These are phyloP conservation scores for Populus hybrid DNA, from an alignment of 441 rosid genomes.

Conservation along the genomic window DNA sequence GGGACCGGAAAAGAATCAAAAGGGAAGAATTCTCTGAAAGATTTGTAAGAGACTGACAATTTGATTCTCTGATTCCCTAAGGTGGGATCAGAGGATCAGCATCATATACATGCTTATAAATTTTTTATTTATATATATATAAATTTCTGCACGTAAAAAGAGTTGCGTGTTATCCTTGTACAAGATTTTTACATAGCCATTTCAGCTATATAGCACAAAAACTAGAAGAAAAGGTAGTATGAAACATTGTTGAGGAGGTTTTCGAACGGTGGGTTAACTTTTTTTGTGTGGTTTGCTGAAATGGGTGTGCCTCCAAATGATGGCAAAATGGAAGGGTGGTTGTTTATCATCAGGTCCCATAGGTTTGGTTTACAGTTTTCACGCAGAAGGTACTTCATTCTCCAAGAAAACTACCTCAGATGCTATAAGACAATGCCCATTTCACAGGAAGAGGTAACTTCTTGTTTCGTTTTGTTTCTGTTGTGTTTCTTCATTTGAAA, in stretches of 20 bases:
- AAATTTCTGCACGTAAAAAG: not conserved
- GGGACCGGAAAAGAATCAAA: constrained; percentile 4
- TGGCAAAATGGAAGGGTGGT: constrained; percentile 86
- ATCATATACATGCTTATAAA: no score
- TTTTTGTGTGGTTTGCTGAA: constrained; percentile 7
- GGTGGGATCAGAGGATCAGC: constrained; percentile 68
- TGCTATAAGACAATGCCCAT: constrained; percentile 64
- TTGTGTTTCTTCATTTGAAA: not conserved
- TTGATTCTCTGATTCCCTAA: constrained; percentile 72
- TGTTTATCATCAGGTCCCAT: constrained; percentile 64
- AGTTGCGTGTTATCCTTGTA: not conserved
- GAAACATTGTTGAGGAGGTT: not conserved
- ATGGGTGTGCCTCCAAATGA: constrained; percentile 41
- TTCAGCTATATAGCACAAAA: not conserved
- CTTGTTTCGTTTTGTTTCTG: not conserved
- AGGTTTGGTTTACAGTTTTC: constrained; percentile 76
- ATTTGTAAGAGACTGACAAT: constrained; percentile 8
- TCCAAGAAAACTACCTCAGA: constrained; percentile 51
- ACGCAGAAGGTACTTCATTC: constrained; percentile 73
- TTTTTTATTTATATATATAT: not conserved
- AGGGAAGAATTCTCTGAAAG: constrained; percentile 11
- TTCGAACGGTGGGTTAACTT: not conserved
- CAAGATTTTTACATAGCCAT: not conserved
- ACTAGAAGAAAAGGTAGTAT: not conserved
- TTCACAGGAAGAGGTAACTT: constrained; percentile 52